Conservation (phyloP, 768 basidiomycete genomes). For the Lentinula boryana region DNA sequence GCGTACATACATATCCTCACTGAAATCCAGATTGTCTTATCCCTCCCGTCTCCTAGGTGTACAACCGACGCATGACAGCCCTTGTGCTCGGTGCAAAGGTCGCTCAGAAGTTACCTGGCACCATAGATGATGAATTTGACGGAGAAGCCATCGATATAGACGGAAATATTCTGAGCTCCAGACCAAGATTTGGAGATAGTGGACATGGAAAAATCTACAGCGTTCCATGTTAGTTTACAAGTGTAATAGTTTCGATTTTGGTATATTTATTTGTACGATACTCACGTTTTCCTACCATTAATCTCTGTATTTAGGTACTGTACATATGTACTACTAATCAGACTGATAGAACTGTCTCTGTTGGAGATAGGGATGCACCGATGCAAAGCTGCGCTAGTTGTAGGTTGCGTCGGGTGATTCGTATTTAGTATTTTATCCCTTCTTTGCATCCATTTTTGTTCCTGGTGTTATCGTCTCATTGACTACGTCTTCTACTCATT, state of each 20-base stretch:
- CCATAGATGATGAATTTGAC: constrained; percentile 13
- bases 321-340: not conserved
- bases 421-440: too few species aligned
- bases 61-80: constrained; percentile 59
- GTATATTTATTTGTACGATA: not conserved
- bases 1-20: constrained; percentile 19
- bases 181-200: constrained; percentile 53
- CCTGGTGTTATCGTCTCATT: too few species aligned
- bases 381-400: too few species aligned
- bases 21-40: not conserved
- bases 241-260: not conserved
- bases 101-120: not conserved
- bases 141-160: constrained; percentile 11
- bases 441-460: not conserved
- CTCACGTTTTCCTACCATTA: not conserved
- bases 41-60: constrained; percentile 31
- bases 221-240: constrained; percentile 34
- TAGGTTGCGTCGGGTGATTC: too few species aligned
- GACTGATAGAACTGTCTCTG: too few species aligned
- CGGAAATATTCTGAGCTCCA: constrained; percentile 15
- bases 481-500: too few species aligned
- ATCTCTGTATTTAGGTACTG: not conserved
- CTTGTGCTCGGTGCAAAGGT: constrained; percentile 45
- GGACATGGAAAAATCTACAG: constrained; percentile 44
- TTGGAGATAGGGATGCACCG: too few species aligned